These are phyloP conservation scores for Cynanchum wilfordii DNA, from an alignment of 257 asterid species.

Conservation along the genomic window DNA sequence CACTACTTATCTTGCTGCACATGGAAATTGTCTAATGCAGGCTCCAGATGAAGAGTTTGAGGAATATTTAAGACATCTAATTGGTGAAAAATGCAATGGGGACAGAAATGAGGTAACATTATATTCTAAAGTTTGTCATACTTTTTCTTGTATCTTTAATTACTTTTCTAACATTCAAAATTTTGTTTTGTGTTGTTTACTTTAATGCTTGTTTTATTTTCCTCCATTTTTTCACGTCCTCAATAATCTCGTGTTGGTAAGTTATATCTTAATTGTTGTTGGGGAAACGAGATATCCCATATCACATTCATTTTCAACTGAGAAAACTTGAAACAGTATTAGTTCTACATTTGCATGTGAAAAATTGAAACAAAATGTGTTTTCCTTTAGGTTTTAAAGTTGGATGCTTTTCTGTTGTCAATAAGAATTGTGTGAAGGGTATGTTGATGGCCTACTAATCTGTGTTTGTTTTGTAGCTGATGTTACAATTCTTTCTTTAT, in stretches of 20 bases:
- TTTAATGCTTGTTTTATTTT: not conserved
- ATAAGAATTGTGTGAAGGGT: not conserved
- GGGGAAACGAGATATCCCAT: not conserved
- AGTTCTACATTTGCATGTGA: not conserved
- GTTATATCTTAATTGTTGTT: not conserved
- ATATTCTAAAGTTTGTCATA: not conserved
- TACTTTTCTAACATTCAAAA: not conserved
- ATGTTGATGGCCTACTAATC: not conserved
- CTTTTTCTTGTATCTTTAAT: not conserved
- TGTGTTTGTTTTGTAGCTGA: not conserved
- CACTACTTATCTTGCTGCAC: not conserved
- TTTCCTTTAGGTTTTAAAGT: not conserved
- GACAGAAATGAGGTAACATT: constrained; percentile 71
- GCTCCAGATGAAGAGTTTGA: constrained; percentile 99
- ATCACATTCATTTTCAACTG: not conserved
- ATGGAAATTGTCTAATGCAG: constrained; percentile 30
- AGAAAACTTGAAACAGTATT: not conserved
- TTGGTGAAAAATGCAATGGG: constrained; percentile 80
- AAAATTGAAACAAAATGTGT: not conserved
- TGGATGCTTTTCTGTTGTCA: not conserved
- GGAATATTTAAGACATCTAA: constrained; percentile 76
- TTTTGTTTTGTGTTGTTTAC: not conserved
- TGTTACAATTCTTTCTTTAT: not conserved
- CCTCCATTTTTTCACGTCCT: not conserved
- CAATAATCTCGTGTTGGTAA: not conserved